These are phyloP conservation scores for Penicillium sp. DNA, from an alignment of 2,329 filamentous ascomycete genomes.

Conservation along the genomic window DNA sequence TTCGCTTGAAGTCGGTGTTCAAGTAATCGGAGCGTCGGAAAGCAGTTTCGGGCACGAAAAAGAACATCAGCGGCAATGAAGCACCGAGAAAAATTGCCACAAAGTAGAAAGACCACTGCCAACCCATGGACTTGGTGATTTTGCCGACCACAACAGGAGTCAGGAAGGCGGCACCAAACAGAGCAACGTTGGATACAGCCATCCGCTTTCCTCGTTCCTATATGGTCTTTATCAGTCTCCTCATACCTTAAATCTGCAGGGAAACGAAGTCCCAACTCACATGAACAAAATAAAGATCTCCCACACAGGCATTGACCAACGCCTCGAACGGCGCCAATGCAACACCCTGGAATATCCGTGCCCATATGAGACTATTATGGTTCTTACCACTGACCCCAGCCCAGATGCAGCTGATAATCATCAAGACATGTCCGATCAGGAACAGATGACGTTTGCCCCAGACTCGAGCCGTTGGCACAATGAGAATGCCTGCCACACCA, in stretches of 20 bases:
- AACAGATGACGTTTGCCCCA: conserved; percentile 94
- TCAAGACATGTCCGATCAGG: conserved; percentile 69
- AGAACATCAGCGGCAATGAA: conserved; percentile 67
- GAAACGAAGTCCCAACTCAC: conserved; percentile 44
- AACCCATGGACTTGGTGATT: conserved; percentile 72
- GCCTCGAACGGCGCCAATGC: conserved; percentile 87
- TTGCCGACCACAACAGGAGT: conserved; percentile 90
- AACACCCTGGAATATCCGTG: conserved; percentile 81
- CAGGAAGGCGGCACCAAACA: conserved; percentile 69
- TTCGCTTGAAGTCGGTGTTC: conserved; percentile 64
- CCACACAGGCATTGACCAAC: conserved; percentile 81
- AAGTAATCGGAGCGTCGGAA: conserved; percentile 65
- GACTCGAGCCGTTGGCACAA: conserved; percentile 81
- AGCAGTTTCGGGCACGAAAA: conserved; percentile 83
- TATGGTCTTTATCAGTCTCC: not conserved
- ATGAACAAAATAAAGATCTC: conserved; percentile 88
- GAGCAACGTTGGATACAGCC: conserved; percentile 71
- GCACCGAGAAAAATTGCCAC: conserved; percentile 77
- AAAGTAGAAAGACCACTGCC: conserved; percentile 85
- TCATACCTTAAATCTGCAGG: not conserved
- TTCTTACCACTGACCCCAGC: conserved; percentile 65
- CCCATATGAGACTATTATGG: conserved; percentile 71
- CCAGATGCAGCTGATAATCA: conserved; percentile 75
- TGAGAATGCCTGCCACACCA: conserved; percentile 75
- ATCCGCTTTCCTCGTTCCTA: conserved; percentile 77